Percentiles rank a stretch among this genome's conserved stretches.
These are phyloP conservation scores for Ochromonadaceae sp. DNA, from an alignment of 352 stramenopile genomes.

Conservation along the genomic window DNA sequence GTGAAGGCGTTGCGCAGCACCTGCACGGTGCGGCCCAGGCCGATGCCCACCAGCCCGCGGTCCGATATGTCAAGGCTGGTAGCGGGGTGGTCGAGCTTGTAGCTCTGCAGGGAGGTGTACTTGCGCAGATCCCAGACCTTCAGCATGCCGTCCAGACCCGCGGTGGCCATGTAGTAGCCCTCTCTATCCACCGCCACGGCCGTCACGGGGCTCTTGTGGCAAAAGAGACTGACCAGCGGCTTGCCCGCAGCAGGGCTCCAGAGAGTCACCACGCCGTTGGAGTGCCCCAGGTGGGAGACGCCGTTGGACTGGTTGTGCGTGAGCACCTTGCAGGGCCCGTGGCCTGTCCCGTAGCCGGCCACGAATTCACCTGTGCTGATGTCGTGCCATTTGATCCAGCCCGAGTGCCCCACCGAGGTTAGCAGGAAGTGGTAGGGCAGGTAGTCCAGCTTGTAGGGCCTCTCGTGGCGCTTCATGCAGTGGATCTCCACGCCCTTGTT, in stretches of 20 bases:
- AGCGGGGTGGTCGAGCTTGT: slow-evolving; percentile 63
- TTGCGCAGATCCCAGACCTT: slow-evolving; percentile 90
- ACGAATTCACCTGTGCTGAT: slow-evolving; percentile 82
- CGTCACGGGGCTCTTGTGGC: slow-evolving; percentile 79
- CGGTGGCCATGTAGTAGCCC: slow-evolving; percentile 88
- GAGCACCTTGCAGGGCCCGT: slow-evolving; percentile 76
- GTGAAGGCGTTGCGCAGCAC: slow-evolving; percentile 56
- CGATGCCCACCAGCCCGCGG: slow-evolving; percentile 76
- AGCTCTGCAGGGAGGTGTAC: slow-evolving; percentile 83
- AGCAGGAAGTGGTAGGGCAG: slow-evolving; percentile 97
- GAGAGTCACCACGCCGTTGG: slow-evolving; percentile 91
- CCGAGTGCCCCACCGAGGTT: slow-evolving; percentile 71
- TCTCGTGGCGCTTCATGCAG: slow-evolving; percentile 71
- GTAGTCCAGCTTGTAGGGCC: slow-evolving; percentile 82
- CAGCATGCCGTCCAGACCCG: slow-evolving; percentile 77
- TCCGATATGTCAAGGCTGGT: slow-evolving; percentile 87
- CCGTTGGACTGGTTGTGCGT: slow-evolving; percentile 88
- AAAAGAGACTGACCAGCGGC: slow-evolving; percentile 91
- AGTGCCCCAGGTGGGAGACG: slow-evolving; percentile 86
- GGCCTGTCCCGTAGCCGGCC: slow-evolving; percentile 68
- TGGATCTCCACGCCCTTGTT: slow-evolving; percentile 87
- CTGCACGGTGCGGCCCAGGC: slow-evolving; percentile 69
- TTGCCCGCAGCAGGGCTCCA: slow-evolving; percentile 74
- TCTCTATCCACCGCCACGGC: slow-evolving; percentile 75
- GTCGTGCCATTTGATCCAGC: slow-evolving; percentile 78